Percentiles rank a stretch among this genome's conserved stretches.
These are phyloP conservation scores for Theileria annulata DNA, from an alignment of 169 alveolate species.

Conservation along the genomic window DNA sequence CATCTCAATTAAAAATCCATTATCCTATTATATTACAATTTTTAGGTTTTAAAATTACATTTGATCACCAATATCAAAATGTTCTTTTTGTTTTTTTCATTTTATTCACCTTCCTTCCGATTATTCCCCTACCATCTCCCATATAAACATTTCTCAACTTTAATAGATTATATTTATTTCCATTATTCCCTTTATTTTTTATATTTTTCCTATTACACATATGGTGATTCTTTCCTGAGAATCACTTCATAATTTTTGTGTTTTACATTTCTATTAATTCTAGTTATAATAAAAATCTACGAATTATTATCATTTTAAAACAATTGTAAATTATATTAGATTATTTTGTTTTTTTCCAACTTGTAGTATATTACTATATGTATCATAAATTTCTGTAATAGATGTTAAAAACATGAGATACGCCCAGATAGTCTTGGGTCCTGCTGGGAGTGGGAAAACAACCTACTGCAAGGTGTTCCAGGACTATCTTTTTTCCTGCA, in stretches of 20 bases:
- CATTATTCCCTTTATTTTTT: neutral
- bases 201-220: neutral
- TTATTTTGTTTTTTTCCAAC: neutral
- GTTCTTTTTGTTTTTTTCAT: neutral
- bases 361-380: neutral
- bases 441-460: constrained; percentile 98
- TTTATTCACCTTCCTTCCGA: constrained; percentile 3
- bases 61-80: neutral
- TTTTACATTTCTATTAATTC: neutral
- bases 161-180: neutral
- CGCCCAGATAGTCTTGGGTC: constrained; percentile 96
- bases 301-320: neutral
- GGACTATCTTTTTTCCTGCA: constrained; percentile 86
- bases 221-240: neutral
- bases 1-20: too few relatives aligned
- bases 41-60: neutral
- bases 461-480: constrained; percentile 92
- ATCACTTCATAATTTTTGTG: neutral
- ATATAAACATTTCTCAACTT: neutral
- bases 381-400: neutral
- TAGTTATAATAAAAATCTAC: neutral
- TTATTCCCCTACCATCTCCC: neutral
- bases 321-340: neutral
- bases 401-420: constrained; percentile 72
- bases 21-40: neutral